phyloP scores from a whole-genome alignment of 208 protist genomes.

The Giardia duodenalis region DNA sequence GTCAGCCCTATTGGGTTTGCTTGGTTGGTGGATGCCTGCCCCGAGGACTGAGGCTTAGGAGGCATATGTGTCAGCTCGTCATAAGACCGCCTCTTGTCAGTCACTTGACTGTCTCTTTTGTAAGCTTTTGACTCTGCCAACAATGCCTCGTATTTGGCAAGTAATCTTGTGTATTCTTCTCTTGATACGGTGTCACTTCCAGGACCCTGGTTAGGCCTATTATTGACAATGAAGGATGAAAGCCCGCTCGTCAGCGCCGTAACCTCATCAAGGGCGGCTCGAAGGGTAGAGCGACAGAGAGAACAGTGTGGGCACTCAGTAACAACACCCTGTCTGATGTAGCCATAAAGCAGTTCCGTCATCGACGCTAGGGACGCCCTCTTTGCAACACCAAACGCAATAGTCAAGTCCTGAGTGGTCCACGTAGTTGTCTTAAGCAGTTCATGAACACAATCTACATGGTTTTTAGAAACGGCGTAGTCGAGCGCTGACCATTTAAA shows the following conservation, averaged over 20 bases:
- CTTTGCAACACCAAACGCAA: background rate
- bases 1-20: background rate
- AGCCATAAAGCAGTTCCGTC: background rate
- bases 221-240: no score
- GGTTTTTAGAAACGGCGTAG: background rate
- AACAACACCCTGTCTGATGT: background rate
- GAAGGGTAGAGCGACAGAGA: background rate
- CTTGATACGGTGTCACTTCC: background rate
- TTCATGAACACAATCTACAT: background rate
- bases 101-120: background rate
- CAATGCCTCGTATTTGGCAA: background rate
- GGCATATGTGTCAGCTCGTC: no score
- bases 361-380: background rate
- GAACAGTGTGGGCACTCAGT: background rate
- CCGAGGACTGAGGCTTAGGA: no score
- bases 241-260: background rate
- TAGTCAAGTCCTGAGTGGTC: background rate
- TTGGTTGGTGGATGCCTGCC: background rate
- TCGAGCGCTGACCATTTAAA: background rate
- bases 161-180: background rate
- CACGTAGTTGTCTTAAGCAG: background rate
- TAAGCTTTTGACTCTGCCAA: background rate
- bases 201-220: background rate
- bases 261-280: background rate
- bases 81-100: background rate